These are phyloP conservation scores for Trichoderma endophyticum DNA, from an alignment of 2,329 filamentous ascomycete species.

Conservation along the genomic window DNA sequence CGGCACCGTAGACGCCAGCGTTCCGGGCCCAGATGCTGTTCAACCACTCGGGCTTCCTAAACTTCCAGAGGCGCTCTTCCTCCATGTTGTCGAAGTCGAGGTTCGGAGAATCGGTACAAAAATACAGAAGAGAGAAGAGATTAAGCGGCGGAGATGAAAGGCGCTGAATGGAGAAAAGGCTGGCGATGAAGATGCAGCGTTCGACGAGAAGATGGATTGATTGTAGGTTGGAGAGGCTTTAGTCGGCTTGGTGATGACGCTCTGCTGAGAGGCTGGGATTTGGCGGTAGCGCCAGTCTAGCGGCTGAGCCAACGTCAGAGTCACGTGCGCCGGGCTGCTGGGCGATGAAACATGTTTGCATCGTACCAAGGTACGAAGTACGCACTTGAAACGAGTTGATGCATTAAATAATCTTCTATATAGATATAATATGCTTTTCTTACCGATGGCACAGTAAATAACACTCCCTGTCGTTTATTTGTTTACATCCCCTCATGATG, in stretches of 20 bases:
- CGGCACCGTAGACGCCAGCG: slow-evolving; percentile 60
- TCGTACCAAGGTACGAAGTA: not conserved
- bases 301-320: slow-evolving; percentile 13
- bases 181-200: not conserved
- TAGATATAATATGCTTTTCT: not conserved
- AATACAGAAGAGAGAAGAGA: not conserved
- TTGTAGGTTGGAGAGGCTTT: not conserved
- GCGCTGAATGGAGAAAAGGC: not conserved
- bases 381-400: not conserved
- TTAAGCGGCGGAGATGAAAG: not conserved
- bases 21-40: slow-evolving; percentile 63
- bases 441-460: not conserved
- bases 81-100: slow-evolving; percentile 44
- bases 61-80: slow-evolving; percentile 66
- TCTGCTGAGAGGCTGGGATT: slow-evolving; percentile 4
- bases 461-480: not conserved
- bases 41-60: slow-evolving; percentile 63
- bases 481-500: not conserved
- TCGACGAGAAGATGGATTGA: not conserved
- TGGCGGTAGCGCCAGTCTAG: slow-evolving; percentile 13
- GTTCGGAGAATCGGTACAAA: not conserved
- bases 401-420: not conserved
- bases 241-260: slow-evolving; percentile 6
- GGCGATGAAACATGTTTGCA: not conserved
- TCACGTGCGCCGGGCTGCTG: slow-evolving; percentile 11